These are phyloP conservation scores for Diophrys sp. DNA, from an alignment of 73 alveolate species.

Conservation along the genomic window DNA sequence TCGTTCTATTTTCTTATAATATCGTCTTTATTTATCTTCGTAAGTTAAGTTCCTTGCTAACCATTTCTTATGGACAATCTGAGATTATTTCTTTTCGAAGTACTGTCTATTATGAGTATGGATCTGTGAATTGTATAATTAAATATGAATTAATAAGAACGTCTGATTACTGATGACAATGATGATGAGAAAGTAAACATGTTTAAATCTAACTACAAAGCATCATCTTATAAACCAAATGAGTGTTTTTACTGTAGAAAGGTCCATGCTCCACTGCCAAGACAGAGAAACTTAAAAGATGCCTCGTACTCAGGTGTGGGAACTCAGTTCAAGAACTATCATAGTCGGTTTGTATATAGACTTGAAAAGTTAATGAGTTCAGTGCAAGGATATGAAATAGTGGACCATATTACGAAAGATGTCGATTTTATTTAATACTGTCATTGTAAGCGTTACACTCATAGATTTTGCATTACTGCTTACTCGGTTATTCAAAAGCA, in stretches of 20 bases:
- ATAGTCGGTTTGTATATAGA: neutral
- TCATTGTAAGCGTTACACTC: neutral
- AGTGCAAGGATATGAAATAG: neutral
- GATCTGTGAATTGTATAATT: no score
- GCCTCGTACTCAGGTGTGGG: neutral
- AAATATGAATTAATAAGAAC: no score
- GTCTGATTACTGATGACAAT: no score
- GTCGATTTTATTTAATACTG: neutral
- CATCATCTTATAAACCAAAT: neutral
- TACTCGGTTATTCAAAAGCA: neutral
- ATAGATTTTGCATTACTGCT: neutral
- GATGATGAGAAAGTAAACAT: no score
- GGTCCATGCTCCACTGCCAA: neutral
- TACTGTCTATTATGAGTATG: no score
- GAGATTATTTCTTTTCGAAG: no score
- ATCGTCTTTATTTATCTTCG: no score
- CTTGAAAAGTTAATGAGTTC: neutral
- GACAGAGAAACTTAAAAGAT: neutral
- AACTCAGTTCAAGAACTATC: no score
- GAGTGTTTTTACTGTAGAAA: neutral
- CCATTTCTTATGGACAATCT: no score
- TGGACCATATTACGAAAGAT: neutral
- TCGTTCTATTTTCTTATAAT: no score
- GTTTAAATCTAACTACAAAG: no score
- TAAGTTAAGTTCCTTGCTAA: no score